phyloP scores from a whole-genome alignment of 2,329 filamentous ascomycete genomes.

The Rachicladosporium sp. region DNA sequence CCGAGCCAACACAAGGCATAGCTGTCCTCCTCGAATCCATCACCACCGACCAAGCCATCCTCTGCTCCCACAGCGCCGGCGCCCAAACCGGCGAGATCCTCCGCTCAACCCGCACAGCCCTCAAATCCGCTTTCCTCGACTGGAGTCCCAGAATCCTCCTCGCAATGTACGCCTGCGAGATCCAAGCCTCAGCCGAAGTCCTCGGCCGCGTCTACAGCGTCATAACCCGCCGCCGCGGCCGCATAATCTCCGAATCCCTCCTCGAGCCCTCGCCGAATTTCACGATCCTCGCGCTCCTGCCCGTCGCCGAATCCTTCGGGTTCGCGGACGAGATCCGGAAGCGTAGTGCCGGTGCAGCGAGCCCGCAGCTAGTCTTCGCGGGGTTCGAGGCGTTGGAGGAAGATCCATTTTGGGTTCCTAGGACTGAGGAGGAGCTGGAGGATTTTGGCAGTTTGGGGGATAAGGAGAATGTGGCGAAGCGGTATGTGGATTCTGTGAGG shows the following conservation, averaged over 20 bases:
- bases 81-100: constrained; percentile 88
- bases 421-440: constrained; percentile 91
- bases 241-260: constrained; percentile 79
- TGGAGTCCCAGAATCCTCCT: constrained; percentile 90
- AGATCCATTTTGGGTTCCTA: constrained; percentile 95
- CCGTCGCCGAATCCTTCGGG: constrained; percentile 89
- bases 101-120: constrained; percentile 72
- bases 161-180: constrained; percentile 96
- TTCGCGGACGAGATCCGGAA: constrained; percentile 96
- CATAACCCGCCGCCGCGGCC: constrained; percentile 85
- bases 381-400: constrained; percentile 89
- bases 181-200: constrained; percentile 89
- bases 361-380: constrained; percentile 84
- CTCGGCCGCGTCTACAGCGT: constrained; percentile 92
- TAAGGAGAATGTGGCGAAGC: constrained; percentile 87
- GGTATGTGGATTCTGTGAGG: constrained; percentile 86
- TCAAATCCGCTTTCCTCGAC: constrained; percentile 77
- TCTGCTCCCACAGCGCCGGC: constrained; percentile 50
- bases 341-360: constrained; percentile 76
- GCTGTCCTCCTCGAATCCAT: constrained; percentile 83
- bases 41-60: constrained; percentile 42
- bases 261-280: constrained; percentile 96
- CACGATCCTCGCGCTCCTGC: constrained; percentile 76
- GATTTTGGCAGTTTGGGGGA: constrained; percentile 90
- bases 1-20: constrained; percentile 85